Conservation (phyloP, 2,329 filamentous ascomycete genomes). For the Knufia fluminis region DNA sequence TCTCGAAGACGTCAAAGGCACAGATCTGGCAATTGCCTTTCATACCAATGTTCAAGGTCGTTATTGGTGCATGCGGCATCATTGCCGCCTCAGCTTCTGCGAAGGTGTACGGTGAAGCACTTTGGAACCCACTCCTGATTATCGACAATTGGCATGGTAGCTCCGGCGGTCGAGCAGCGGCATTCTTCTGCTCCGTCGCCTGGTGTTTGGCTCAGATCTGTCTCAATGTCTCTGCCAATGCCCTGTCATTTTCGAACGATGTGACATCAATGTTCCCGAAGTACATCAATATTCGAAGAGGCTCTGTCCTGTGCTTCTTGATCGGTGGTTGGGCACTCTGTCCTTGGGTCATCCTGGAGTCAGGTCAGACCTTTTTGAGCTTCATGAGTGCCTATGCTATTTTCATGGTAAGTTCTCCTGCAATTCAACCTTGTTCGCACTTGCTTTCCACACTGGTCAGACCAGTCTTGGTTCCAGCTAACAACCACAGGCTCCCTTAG, state of each 20-base stretch:
- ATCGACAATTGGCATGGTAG: constrained; percentile 23
- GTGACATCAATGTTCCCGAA: constrained; percentile 44
- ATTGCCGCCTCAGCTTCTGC: constrained; percentile 32
- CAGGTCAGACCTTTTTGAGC: constrained; percentile 48
- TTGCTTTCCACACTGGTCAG: too few relatives aligned
- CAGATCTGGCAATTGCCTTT: constrained; percentile 35
- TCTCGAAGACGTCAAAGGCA: constrained; percentile 24
- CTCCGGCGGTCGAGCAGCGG: constrained; percentile 24
- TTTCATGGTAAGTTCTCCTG: too few relatives aligned
- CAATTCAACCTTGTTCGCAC: too few relatives aligned
- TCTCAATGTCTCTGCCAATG: constrained; percentile 43
- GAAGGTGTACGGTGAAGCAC: constrained; percentile 21
- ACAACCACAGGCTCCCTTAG: constrained; percentile 56
- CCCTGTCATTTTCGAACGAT: constrained; percentile 45
- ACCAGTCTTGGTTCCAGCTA: too few relatives aligned
- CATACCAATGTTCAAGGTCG: constrained; percentile 34
- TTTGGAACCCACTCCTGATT: constrained; percentile 27
- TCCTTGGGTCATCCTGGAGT: constrained; percentile 56
- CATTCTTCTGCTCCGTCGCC: constrained; percentile 25
- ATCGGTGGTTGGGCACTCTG: constrained; percentile 51
- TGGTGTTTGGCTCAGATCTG: constrained; percentile 37
- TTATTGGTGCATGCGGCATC: constrained; percentile 44
- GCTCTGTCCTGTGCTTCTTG: constrained; percentile 45
- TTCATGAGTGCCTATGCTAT: constrained; percentile 59
- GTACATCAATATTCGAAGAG: constrained; percentile 48